Percentiles rank a stretch among this genome's conserved stretches.
Conservation (phyloP, 306 rosid genomes). For the Sophora flavescens region DNA sequence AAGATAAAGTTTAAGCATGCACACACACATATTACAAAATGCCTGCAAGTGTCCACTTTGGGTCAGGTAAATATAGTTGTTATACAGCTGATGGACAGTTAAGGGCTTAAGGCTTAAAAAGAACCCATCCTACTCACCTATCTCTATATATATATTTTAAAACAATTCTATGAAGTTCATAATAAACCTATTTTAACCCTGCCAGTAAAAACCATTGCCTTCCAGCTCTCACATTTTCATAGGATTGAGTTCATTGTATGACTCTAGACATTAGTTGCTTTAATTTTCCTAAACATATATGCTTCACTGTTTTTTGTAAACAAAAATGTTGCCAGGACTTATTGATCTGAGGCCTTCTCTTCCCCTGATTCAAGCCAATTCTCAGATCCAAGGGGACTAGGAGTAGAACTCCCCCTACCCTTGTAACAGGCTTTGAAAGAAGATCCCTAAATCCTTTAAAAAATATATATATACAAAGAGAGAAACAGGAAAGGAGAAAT, state of each 20-base stretch:
- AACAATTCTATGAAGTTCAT: background rate
- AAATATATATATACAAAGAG: no score
- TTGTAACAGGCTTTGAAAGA: background rate
- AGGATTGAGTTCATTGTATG: slow-evolving; percentile 13
- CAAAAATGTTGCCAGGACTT: background rate
- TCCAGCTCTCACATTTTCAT: slow-evolving; percentile 10
- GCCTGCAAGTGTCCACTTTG: background rate
- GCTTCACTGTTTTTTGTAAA: background rate
- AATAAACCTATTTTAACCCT: background rate
- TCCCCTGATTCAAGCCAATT: no score
- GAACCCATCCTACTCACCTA: background rate
- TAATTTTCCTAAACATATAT: background rate
- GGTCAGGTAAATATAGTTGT: slow-evolving; percentile 1
- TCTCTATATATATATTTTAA: background rate
- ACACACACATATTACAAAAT: background rate
- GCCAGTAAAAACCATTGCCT: background rate
- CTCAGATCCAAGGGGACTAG: background rate
- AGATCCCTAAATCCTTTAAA: background rate
- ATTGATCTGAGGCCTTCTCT: no score
- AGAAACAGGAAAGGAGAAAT: slow-evolving; percentile 1
- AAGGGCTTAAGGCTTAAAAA: slow-evolving; percentile 15
- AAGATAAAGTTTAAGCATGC: background rate
- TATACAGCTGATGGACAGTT: background rate
- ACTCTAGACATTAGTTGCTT: background rate
- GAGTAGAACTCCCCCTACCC: background rate